phyloP scores from a whole-genome alignment of 169 alveolate species.

The Toxoplasma gondii region DNA sequence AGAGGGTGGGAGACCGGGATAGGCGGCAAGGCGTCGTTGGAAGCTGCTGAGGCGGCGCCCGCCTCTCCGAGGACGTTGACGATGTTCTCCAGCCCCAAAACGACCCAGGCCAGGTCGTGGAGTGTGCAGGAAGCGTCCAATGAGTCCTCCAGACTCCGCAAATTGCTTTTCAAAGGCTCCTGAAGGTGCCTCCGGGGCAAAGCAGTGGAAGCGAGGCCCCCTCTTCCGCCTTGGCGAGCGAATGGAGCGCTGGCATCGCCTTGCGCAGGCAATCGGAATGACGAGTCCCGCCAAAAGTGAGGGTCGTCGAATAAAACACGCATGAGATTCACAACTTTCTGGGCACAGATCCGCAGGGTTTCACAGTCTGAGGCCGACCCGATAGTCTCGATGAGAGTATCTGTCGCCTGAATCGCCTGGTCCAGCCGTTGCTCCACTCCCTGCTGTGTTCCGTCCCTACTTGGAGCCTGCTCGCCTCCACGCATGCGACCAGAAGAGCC shows the following conservation, averaged over 20 bases:
- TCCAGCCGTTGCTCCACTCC: background rate
- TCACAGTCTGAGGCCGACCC: background rate
- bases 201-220: background rate
- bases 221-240: background rate
- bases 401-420: background rate
- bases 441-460: background rate
- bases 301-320: background rate
- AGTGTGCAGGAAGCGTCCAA: background rate
- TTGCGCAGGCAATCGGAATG: background rate
- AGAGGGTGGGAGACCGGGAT: background rate
- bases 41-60: background rate
- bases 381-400: background rate
- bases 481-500: background rate
- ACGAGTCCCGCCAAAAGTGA: background rate
- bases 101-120: constrained; percentile 23
- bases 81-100: background rate
- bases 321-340: background rate
- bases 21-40: background rate
- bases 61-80: background rate
- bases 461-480: background rate
- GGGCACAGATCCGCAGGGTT: background rate
- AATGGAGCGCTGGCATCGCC: background rate
- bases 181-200: background rate
- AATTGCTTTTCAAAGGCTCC: background rate
- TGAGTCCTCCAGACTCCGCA: background rate